Evolutionary conservation across 2,329 filamentous ascomycete species (phyloP), one percentile per base, ranked within the genome.

Genomic region (Ascochyta koolunga): DNA sequence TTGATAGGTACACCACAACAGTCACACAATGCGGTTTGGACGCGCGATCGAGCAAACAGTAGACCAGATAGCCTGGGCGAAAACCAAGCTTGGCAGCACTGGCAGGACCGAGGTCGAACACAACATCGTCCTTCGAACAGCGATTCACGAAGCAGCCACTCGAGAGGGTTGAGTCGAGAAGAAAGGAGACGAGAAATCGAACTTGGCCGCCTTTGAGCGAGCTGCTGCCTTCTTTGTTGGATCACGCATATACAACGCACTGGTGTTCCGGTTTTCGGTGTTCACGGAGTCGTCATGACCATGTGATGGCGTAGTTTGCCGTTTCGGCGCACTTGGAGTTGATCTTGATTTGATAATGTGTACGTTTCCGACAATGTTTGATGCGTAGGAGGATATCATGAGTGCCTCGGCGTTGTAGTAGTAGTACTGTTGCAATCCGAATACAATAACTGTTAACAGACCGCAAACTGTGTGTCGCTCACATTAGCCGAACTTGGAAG

Each of bases 171-270:
- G 32, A 76, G 74, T 40, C 66, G 73, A n/a, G 74, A 74, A 45
- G 71, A 76, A 56, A 60, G 76, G 47, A 66, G 76, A 60, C 52
- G 71, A 44, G 74, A 78, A 60, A 78, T 78, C 51, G 76, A 78
- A 58, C 53, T 75, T 44, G 74, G 75, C 9, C 51, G 43, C 43
- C 31, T 44, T 35, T 65, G 47, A 64, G 16, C 35, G 21, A 5
- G 15, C 22, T 8, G 7, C 4, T 7, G 8, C 8, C 41, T 37
- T 19, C 25, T 15, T 21, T 18, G 24, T 29, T n/a, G 37, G 29
- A 31, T 48, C n/a, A 54, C 32, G 45, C 47, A 54, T 24, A 52
- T 25, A 47, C 42, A 32, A 19, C 54, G 54, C 52, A 54, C 24
- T 24, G 54, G 59, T 56, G 60, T 65, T 59, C 37, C 15, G 36